Conservation (phyloP, 2,329 filamentous ascomycete genomes). For the Metarhizium rileyi region DNA sequence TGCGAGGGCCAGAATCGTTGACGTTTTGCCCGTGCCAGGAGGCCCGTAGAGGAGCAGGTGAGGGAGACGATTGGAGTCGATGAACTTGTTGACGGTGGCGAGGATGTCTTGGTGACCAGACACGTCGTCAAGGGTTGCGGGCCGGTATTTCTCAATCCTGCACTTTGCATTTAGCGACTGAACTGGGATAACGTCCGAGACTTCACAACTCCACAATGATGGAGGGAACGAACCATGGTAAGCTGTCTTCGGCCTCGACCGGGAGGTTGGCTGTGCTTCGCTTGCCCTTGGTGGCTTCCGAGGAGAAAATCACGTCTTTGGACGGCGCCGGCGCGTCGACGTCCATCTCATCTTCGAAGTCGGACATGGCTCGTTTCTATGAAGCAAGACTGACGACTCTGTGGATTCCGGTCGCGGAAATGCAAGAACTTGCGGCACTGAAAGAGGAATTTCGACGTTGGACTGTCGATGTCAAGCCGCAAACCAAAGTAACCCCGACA, state of each 20-base stretch:
- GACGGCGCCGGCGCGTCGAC: constrained; percentile 39
- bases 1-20: constrained; percentile 86
- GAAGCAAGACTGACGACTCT: background rate
- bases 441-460: too few relatives aligned
- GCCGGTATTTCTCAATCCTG: constrained; percentile 96
- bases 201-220: too few relatives aligned
- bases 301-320: constrained; percentile 56
- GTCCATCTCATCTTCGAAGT: constrained; percentile 53
- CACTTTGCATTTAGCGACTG: background rate
- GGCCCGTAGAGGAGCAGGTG: constrained; percentile 96
- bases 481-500: too few relatives aligned
- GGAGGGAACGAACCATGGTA: constrained; percentile 63
- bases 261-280: constrained; percentile 86
- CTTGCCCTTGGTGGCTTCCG: constrained; percentile 77
- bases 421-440: background rate
- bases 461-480: too few relatives aligned
- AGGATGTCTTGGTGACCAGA: constrained; percentile 96
- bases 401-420: background rate
- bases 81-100: constrained; percentile 93
- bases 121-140: constrained; percentile 79
- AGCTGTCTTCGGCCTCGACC: constrained; percentile 82
- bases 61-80: constrained; percentile 86
- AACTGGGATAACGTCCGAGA: background rate
- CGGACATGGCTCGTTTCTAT: constrained; percentile 36
- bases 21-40: constrained; percentile 95